phyloP scores from a whole-genome alignment of 1,284 basidiomycete species.

The Irpex rosettiformis region DNA sequence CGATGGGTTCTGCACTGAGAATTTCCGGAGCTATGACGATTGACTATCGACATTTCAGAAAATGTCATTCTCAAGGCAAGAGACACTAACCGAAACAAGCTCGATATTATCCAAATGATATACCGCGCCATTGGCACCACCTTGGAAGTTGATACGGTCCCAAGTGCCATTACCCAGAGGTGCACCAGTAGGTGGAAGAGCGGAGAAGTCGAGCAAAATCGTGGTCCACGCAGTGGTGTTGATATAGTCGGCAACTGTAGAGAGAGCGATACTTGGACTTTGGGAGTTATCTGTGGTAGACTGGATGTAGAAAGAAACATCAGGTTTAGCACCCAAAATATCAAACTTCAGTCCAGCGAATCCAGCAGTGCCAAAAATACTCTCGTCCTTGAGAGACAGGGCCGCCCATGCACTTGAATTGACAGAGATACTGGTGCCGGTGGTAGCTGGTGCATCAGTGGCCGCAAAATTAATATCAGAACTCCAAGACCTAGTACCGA shows the following conservation, averaged over 20 bases:
- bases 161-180: constrained; percentile 33
- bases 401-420: constrained; percentile 39
- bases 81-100: constrained; percentile 34
- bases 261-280: constrained; percentile 37
- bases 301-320: constrained; percentile 36
- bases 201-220: constrained; percentile 40
- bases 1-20: constrained; percentile 46
- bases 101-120: constrained; percentile 48
- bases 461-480: not conserved
- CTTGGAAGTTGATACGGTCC: constrained; percentile 47
- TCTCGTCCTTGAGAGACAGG: constrained; percentile 40
- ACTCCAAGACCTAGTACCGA: not conserved
- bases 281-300: constrained; percentile 33
- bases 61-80: too few relatives aligned
- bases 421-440: constrained; percentile 33
- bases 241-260: constrained; percentile 35
- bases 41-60: not conserved
- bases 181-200: constrained; percentile 39
- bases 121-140: constrained; percentile 38
- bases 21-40: constrained; percentile 42
- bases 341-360: constrained; percentile 45
- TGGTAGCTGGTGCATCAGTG: not conserved
- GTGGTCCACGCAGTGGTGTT: constrained; percentile 36
- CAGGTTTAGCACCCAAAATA: constrained; percentile 35
- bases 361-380: constrained; percentile 25